A percentile compares a stretch with the other conserved stretches of the same genome.
phyloP scores from a whole-genome alignment of 768 basidiomycete species.

The Rhizopogon vulgaris region DNA sequence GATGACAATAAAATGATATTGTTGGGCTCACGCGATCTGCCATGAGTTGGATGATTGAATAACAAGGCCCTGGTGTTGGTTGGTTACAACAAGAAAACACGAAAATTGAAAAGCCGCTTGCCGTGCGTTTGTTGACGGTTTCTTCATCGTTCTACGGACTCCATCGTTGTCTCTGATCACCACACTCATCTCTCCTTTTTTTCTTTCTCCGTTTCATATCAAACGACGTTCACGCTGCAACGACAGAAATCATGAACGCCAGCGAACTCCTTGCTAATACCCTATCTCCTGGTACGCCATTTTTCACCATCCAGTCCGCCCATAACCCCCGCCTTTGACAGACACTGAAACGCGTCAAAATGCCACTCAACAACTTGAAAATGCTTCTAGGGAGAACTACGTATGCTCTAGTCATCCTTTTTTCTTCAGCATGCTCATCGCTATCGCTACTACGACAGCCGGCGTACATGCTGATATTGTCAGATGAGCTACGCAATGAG shows the following conservation, averaged over 20 bases:
- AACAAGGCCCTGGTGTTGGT: background rate
- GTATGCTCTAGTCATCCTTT: constrained; percentile 42
- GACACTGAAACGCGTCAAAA: constrained; percentile 87
- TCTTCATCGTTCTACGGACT: background rate
- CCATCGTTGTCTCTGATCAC: constrained; percentile 1
- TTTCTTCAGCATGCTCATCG: background rate
- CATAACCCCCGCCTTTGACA: constrained; percentile 27
- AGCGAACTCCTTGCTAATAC: constrained; percentile 88
- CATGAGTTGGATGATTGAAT: constrained; percentile 10
- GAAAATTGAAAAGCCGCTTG: constrained; percentile 30
- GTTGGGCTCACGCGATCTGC: constrained; percentile 25
- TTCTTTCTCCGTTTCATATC: constrained; percentile 8
- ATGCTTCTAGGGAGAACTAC: constrained; percentile 81
- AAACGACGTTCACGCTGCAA: constrained; percentile 17
- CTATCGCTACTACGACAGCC: constrained; percentile 42
- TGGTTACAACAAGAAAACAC: background rate
- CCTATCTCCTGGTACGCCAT: constrained; percentile 75
- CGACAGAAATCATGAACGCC: constrained; percentile 69
- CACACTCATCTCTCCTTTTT: constrained; percentile 9
- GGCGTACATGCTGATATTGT: constrained; percentile 89
- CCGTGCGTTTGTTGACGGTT: constrained; percentile 16
- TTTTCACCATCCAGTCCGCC: constrained; percentile 15
- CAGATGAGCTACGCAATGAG: constrained; percentile 78
- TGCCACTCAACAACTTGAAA: constrained; percentile 87
- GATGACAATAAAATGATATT: background rate